Evolutionary conservation across 2,329 filamentous ascomycete species (phyloP), one percentile per base, ranked within the genome.

Genomic region (Fragosphaeria purpurea): DNA sequence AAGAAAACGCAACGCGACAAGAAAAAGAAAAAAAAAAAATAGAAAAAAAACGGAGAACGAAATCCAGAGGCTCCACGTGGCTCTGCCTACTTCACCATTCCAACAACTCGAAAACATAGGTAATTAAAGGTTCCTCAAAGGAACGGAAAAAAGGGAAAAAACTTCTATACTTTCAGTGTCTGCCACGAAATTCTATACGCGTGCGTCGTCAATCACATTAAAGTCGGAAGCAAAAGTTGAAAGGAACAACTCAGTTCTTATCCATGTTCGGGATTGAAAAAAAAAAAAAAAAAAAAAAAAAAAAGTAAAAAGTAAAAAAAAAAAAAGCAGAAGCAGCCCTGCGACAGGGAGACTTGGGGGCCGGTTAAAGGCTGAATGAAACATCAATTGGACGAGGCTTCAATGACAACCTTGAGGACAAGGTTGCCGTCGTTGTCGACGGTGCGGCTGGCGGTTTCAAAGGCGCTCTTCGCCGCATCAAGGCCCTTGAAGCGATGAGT

Each of bases 401-500:
- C 76, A 54, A 81, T 79, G 41, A 87, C 77, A 41, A 88, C 83
- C 70, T 88, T 88, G 55, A 88, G 66, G 12, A 88, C 83, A 48
- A 88, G 65, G 13, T 80, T 83, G 1, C 83, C 83, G 1, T 81
- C 69, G 35, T 80, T 78, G 59, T 88, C 85, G 39, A 76, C 74
- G 0, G 83, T 86, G 59, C 79, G 78, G 11, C 79, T 76, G 2
- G 85, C 85, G 61, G 88, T 75, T 59, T 85, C 80, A 61, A 88
- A 88, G 2, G 83, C 85, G 43, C 74, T 70, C 50, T 75, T 74
- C 6, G 79, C 80, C 34, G 75, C 71, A 11, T 74, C 77, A 1
- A 88, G 68, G 0, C 85, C 84, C 54, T 75, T 77, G 64, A 82
- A 85, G 6, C 79, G 75, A 64, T 88, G 85, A 4, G 85, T 88